Conservation (phyloP, 2,329 filamentous ascomycete species). For the Diaporthe batatas region DNA sequence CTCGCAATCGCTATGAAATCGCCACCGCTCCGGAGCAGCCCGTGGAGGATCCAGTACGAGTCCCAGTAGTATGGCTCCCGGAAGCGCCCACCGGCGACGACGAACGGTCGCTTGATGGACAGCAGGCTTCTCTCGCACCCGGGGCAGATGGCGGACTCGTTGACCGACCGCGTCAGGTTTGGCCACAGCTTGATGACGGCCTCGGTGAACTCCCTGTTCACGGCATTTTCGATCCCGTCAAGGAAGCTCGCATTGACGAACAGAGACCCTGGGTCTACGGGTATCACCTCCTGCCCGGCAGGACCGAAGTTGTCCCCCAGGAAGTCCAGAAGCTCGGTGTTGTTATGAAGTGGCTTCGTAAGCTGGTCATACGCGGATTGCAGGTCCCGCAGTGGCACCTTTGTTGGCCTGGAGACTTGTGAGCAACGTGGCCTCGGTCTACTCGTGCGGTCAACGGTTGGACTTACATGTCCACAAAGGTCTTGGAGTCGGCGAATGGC, state of each 20-base stretch:
- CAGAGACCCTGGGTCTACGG: conserved; percentile 65
- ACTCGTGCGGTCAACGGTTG: not conserved
- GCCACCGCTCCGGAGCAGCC: conserved; percentile 73
- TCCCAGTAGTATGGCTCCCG: conserved; percentile 81
- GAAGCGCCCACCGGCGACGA: conserved; percentile 79
- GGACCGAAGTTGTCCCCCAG: conserved; percentile 73
- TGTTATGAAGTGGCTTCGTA: conserved; percentile 71
- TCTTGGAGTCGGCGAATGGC: conserved; percentile 77
- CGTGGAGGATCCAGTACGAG: conserved; percentile 77
- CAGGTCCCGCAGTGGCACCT: conserved; percentile 70
- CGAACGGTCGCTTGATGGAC: conserved; percentile 75
- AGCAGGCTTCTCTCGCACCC: conserved; percentile 76
- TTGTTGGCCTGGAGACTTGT: conserved; percentile 64
- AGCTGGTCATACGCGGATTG: conserved; percentile 72
- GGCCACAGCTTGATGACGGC: conserved; percentile 80
- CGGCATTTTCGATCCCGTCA: conserved; percentile 66
- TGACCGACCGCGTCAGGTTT: conserved; percentile 73
- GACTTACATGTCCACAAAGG: conserved; percentile 76
- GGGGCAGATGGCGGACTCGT: conserved; percentile 65
- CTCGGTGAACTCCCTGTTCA: conserved; percentile 70
- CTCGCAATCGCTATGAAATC: conserved; percentile 72
- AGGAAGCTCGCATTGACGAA: conserved; percentile 71
- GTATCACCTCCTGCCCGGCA: conserved; percentile 73
- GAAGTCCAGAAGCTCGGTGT: conserved; percentile 72
- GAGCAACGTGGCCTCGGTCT: not conserved